Evolutionary conservation across 768 basidiomycete species (phyloP).

Genomic region (Collybia mongolica): DNA sequence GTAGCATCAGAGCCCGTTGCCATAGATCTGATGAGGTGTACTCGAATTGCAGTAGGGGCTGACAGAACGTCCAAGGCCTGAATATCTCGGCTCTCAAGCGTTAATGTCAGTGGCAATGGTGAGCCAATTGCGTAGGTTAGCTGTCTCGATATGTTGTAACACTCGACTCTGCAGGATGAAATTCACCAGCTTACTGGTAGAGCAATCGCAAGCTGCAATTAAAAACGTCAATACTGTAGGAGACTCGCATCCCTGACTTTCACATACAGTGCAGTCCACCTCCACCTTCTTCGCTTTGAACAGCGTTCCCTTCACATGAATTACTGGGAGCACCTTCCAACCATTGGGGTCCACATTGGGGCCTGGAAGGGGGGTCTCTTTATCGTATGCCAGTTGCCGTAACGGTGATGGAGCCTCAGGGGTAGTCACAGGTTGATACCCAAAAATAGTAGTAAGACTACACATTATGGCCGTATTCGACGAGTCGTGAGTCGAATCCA

Average conservation of each 20-base stretch:
- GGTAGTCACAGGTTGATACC: slow-evolving; percentile 28
- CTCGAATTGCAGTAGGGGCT: slow-evolving; percentile 32
- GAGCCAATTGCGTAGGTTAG: slow-evolving; percentile 50
- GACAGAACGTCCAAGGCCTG: slow-evolving; percentile 52
- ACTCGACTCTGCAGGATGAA: not conserved
- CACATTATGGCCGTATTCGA: not conserved
- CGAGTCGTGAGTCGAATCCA: not conserved
- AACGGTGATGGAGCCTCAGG: slow-evolving; percentile 34
- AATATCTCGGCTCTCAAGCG: slow-evolving; percentile 39
- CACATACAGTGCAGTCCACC: slow-evolving; percentile 30
- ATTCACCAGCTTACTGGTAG: slow-evolving; percentile 35
- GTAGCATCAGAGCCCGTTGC: slow-evolving; percentile 49
- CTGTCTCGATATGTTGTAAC: slow-evolving; percentile 23
- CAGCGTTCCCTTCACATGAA: slow-evolving; percentile 29
- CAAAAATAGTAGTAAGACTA: slow-evolving; percentile 28
- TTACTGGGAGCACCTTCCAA: slow-evolving; percentile 30
- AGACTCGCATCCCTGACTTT: not conserved
- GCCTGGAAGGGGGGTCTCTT: slow-evolving; percentile 27
- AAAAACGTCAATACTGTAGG: not conserved
- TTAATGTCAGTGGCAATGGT: slow-evolving; percentile 49
- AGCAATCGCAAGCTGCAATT: slow-evolving; percentile 41
- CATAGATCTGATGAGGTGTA: slow-evolving; percentile 46
- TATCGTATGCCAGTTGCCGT: slow-evolving; percentile 31
- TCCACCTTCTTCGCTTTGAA: slow-evolving; percentile 30
- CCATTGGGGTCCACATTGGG: slow-evolving; percentile 36